Evolutionary conservation across 768 basidiomycete species (phyloP), one percentile per base, ranked within the genome.

Genomic region (Suillus lakei): DNA sequence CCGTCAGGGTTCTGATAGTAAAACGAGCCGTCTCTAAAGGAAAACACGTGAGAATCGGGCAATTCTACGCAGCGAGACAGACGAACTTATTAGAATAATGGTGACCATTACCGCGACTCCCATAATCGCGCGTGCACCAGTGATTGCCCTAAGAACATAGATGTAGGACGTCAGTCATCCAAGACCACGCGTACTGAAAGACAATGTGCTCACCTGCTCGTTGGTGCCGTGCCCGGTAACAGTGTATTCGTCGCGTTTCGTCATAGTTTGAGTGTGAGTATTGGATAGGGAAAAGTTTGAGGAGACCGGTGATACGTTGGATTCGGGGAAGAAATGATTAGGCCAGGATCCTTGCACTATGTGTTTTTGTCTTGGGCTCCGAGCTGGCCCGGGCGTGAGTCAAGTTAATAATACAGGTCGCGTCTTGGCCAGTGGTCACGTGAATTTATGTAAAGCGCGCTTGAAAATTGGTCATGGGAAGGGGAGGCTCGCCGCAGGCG

Each of bases 391-490:
- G n/a, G n/a, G n/a, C n/a, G n/a, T n/a, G n/a, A n/a, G n/a, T n/a
- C n/a, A n/a, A n/a, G n/a, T n/a, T n/a, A n/a, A n/a, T n/a, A n/a
- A n/a, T n/a, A n/a, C n/a, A n/a, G n/a, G n/a, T n/a, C n/a, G n/a
- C n/a, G n/a, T n/a, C n/a, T n/a, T n/a, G n/a, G n/a, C n/a, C n/a
- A n/a, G n/a, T n/a, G n/a, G n/a, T n/a, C n/a, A n/a, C n/a, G n/a
- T n/a, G n/a, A n/a, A n/a, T n/a, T n/a, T n/a, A n/a, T n/a, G n/a
- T n/a, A n/a, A n/a, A n/a, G n/a, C n/a, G n/a, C n/a, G n/a, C n/a
- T n/a, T n/a, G n/a, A 48, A 48, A 48, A 48, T 48, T 48, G 46
- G 46, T 48, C 46, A 48, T 48, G 46, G 46, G 46, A 48, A 23
- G 46, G 44, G 44, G 44, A 12, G 46, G 46, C 46, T 48, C 46